Evolutionary conservation across 164 flowering plant genomes (phyloP), one percentile per base, ranked within the genome.

Genomic region (Dillenia suffruticosa): DNA sequence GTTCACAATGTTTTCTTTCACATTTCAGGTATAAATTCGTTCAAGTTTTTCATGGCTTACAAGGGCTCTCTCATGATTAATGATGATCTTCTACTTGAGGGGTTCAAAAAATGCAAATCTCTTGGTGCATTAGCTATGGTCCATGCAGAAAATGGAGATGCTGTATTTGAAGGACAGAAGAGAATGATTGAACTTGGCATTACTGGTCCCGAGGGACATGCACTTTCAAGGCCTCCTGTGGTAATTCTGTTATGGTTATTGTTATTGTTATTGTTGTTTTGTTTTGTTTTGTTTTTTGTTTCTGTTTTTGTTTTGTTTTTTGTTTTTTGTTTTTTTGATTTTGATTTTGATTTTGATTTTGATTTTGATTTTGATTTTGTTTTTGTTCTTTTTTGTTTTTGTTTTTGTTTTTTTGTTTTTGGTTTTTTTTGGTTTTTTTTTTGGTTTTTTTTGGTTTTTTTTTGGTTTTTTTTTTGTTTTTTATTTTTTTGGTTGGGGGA

Each of bases 121-220:
- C 92, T 94, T 79, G 99, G 99, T 68, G 97, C 99, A 32, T 63
- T 94, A 67, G 84, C 99, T 45, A 87, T 89, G 99, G 99, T 94
- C 57, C 99, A 94, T 76, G 99, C 99, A 56, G 98, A 94, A 84
- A 94, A 94, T 82, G 97, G 97, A 58, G 99, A 94, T 79, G 99
- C 89, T 66, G 96, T 88, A 40, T 84, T 72, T 66, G 92, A 86
- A 74, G 99, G 96, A 56, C 97, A 94, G 69, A 79, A 78, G 46
- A 82, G 85, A 76, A 89, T 94, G 92, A 87, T 91, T 52, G 85
- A 86, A 61, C 96, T 94, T 66, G 97, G 96, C 51, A 91, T 94
- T 65, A 87, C 93, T 51, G 97, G 98, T 66, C 97, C 97, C 43
- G 97, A 94, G 73, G 99, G 99, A 45, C 99, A 94, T 79, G 84